Evolutionary conservation across 2,329 filamentous ascomycete species (phyloP).

Genomic region (Aspergillus felis): DNA sequence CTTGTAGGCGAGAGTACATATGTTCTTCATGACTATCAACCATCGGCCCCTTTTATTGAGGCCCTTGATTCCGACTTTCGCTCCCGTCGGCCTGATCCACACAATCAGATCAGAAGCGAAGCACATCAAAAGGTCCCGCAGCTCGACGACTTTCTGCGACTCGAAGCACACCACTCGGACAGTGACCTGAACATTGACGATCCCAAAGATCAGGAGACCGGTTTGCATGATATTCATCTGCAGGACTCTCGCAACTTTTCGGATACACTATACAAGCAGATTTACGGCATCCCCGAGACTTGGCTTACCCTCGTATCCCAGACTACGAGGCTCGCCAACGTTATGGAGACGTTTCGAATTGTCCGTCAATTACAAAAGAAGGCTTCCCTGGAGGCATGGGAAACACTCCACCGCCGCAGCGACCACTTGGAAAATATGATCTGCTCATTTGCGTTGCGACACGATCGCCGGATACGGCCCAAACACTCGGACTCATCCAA

Average conservation of each 20-base stretch:
- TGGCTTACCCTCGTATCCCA: constrained; percentile 45
- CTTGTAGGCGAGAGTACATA: too few species aligned
- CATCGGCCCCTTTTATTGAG: too few species aligned
- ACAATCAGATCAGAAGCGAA: too few species aligned
- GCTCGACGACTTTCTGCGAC: too few species aligned
- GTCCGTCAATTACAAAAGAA: constrained; percentile 10
- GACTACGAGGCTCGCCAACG: constrained; percentile 42
- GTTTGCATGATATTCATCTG: constrained; percentile 39
- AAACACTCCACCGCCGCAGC: constrained; percentile 25
- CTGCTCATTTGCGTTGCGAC: constrained; percentile 26
- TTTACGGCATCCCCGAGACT: constrained; percentile 43
- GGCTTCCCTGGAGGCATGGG: constrained; percentile 21
- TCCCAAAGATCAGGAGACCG: constrained; percentile 20
- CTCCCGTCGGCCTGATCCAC: too few species aligned
- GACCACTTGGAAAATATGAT: constrained; percentile 32
- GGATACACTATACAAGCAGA: constrained; percentile 36
- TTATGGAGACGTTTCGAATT: constrained; percentile 25
- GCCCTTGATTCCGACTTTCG: too few species aligned
- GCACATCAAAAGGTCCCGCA: too few species aligned
- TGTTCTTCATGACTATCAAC: too few species aligned
- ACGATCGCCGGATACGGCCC: constrained; percentile 5
- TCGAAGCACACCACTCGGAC: too few species aligned
- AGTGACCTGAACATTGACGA: too few species aligned
- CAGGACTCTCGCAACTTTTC: constrained; percentile 32
- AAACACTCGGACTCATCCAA: constrained; percentile 12